Percentiles rank a stretch among this genome's conserved stretches.
phyloP scores from a whole-genome alignment of 768 basidiomycete genomes.

The Russula sp. region DNA sequence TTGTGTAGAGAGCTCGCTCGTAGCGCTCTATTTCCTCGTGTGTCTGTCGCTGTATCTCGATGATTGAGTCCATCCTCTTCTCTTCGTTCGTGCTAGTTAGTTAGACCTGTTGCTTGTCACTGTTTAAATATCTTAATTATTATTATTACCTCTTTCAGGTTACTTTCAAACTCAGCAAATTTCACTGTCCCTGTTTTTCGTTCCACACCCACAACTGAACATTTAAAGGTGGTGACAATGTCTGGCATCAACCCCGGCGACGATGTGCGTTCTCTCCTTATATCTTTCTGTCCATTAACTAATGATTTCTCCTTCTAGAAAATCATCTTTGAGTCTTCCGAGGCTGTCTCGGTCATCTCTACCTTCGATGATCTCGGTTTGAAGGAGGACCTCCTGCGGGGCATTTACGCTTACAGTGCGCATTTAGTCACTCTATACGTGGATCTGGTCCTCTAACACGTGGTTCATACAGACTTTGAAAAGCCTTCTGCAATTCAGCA shows the following conservation, averaged over 20 bases:
- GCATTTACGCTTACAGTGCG: constrained; percentile 96
- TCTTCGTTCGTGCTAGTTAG: background rate
- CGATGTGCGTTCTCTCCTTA: constrained; percentile 48
- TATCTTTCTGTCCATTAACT: background rate
- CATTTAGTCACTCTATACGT: constrained; percentile 18
- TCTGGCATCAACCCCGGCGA: constrained; percentile 80
- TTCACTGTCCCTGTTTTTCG: background rate
- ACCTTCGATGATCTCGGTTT: constrained; percentile 87
- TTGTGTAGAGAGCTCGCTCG: constrained; percentile 77
- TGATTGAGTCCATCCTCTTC: constrained; percentile 77
- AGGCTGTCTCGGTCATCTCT: constrained; percentile 82
- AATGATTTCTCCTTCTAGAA: constrained; percentile 42
- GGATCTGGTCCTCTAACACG: constrained; percentile 6
- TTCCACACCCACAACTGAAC: too few relatives aligned
- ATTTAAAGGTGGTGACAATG: constrained; percentile 44
- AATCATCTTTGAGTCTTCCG: constrained; percentile 94
- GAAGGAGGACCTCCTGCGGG: constrained; percentile 92
- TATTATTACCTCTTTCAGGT: background rate
- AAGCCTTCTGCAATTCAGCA: constrained; percentile 99
- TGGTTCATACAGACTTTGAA: constrained; percentile 65
- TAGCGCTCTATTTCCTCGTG: constrained; percentile 96
- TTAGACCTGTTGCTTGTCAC: background rate
- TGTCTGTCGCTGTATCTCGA: constrained; percentile 91
- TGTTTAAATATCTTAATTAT: background rate
- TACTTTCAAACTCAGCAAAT: constrained; percentile 17